phyloP scores from a whole-genome alignment of 805 yeast genomes.

The Candida sakaeoensis region DNA sequence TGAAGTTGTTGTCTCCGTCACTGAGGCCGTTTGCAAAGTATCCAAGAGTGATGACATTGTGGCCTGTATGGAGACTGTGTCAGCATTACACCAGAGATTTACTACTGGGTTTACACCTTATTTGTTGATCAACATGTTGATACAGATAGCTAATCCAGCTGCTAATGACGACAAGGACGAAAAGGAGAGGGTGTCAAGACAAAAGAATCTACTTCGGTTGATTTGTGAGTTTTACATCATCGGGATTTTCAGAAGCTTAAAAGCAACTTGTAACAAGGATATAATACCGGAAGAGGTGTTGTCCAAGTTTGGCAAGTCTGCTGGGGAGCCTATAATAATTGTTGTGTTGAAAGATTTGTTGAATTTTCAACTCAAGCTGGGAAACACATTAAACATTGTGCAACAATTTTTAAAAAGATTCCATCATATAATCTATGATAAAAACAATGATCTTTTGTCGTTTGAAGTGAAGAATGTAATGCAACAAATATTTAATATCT shows the following conservation, averaged over 20 bases:
- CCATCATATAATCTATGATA: constrained; percentile 22
- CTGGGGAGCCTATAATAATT: constrained; percentile 19
- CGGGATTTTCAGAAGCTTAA: constrained; percentile 50
- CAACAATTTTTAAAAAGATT: constrained; percentile 50
- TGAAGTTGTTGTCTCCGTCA: constrained; percentile 60
- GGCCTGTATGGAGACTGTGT: constrained; percentile 64
- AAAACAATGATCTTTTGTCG: constrained; percentile 23
- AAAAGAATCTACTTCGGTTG: constrained; percentile 47
- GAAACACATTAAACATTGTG: constrained; percentile 36
- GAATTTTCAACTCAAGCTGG: constrained; percentile 23
- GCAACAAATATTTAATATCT: constrained; percentile 37
- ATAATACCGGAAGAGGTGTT: constrained; percentile 43
- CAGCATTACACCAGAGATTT: constrained; percentile 78
- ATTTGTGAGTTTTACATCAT: constrained; percentile 55
- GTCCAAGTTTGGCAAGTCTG: constrained; percentile 20
- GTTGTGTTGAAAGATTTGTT: constrained; percentile 28
- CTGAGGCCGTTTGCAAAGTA: constrained; percentile 57
- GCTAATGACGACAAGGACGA: constrained; percentile 36
- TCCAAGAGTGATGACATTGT: constrained; percentile 53
- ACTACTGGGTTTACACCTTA: constrained; percentile 46
- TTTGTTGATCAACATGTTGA: constrained; percentile 40
- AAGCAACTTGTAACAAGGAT: constrained; percentile 35
- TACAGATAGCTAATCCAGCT: constrained; percentile 35
- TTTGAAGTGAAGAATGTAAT: constrained; percentile 24
- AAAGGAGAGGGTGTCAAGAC: constrained; percentile 37